phyloP scores from a whole-genome alignment of 805 yeast genomes.

The Pichia manshurica region DNA sequence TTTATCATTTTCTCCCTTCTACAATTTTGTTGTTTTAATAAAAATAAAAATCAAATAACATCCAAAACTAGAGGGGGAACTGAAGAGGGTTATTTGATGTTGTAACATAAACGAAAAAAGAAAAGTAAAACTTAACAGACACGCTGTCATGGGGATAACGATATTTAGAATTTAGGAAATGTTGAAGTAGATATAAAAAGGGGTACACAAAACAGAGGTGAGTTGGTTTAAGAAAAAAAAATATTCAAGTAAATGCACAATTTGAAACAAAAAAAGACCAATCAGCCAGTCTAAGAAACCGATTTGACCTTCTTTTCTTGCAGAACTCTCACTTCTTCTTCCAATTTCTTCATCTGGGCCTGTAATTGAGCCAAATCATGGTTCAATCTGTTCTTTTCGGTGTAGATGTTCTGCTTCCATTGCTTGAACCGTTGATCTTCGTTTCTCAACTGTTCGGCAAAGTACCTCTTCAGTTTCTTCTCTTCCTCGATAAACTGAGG shows the following conservation, averaged over 20 bases:
- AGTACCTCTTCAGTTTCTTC: constrained; percentile 84
- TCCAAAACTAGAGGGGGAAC: neutral
- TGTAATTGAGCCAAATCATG: constrained; percentile 90
- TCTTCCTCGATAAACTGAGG: constrained; percentile 97
- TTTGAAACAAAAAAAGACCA: too few relatives aligned
- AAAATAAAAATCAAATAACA: constrained; percentile 9
- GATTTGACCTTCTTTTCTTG: constrained; percentile 45
- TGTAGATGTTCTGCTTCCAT: constrained; percentile 96
- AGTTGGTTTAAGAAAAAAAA: too few relatives aligned
- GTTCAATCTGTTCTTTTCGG: constrained; percentile 89
- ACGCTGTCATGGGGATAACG: too few relatives aligned
- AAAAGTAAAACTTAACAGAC: too few relatives aligned
- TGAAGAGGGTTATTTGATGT: neutral
- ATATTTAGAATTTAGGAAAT: neutral
- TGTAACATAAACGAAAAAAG: too few relatives aligned
- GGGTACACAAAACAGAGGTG: too few relatives aligned
- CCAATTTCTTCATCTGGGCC: constrained; percentile 63
- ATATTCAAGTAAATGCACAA: neutral
- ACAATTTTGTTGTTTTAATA: constrained; percentile 6
- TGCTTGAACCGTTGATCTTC: constrained; percentile 97
- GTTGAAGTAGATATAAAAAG: constrained; percentile 1
- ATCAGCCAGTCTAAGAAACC: neutral
- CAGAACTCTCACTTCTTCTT: constrained; percentile 65
- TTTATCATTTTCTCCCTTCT: neutral
- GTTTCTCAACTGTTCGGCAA: constrained; percentile 93